A percentile compares a stretch with the other conserved stretches of the same genome.
Conservation (phyloP, 805 yeast genomes). For the Jamesozyma jinghongensis region DNA sequence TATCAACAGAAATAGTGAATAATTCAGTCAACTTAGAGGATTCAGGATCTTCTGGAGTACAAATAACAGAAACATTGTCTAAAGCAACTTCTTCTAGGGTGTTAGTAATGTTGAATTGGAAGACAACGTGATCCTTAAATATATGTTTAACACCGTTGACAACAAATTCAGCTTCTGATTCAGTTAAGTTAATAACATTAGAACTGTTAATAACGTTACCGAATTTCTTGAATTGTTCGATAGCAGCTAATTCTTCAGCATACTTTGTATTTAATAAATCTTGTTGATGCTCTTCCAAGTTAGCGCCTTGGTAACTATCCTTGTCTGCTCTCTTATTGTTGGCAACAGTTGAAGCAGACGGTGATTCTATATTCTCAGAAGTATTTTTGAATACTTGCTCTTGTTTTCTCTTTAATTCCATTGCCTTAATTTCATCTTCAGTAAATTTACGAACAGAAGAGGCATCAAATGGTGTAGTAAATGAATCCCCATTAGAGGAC, state of each 20-base stretch:
- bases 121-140: slow-evolving; percentile 59
- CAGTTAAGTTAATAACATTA: slow-evolving; percentile 60
- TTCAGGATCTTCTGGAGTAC: slow-evolving; percentile 51
- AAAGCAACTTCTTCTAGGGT: slow-evolving; percentile 72
- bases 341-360: slow-evolving; percentile 10
- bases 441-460: slow-evolving; percentile 53
- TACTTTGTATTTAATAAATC: slow-evolving; percentile 52
- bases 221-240: slow-evolving; percentile 64
- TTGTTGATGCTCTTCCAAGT: slow-evolving; percentile 23
- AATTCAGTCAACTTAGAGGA: slow-evolving; percentile 46
- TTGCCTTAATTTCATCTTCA: slow-evolving; percentile 59
- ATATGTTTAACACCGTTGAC: slow-evolving; percentile 78
- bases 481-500: slow-evolving; percentile 29
- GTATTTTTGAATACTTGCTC: slow-evolving; percentile 21
- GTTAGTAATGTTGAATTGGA: slow-evolving; percentile 78
- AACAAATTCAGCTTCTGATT: slow-evolving; percentile 86
- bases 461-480: slow-evolving; percentile 59
- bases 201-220: slow-evolving; percentile 75
- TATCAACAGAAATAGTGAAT: slow-evolving; percentile 64
- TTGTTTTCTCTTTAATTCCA: slow-evolving; percentile 48
- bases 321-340: slow-evolving; percentile 22
- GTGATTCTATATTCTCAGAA: slow-evolving; percentile 22
- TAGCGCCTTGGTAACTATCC: slow-evolving; percentile 21
- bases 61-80: slow-evolving; percentile 64
- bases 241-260: slow-evolving; percentile 55